A percentile compares a stretch with the other conserved stretches of the same genome.
phyloP scores from a whole-genome alignment of 441 rosid species.

The Croton setiger region DNA sequence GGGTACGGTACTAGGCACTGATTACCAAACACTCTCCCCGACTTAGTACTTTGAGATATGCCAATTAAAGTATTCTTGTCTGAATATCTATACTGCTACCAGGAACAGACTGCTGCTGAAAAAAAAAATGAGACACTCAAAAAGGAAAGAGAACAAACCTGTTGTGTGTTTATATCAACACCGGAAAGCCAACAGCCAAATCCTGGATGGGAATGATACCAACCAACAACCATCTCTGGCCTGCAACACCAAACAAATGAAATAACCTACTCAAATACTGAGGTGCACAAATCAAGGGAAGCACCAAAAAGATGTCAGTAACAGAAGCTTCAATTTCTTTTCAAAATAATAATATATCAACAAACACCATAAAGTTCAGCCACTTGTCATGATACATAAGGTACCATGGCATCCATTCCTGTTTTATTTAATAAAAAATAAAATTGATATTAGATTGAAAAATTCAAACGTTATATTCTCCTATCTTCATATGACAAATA shows the following conservation, averaged over 20 bases:
- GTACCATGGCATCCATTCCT: too few relatives aligned
- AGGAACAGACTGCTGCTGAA: background rate
- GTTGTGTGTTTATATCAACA: slow-evolving; percentile 96
- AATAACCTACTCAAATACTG: background rate
- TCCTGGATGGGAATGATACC: slow-evolving; percentile 99
- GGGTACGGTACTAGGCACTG: too few relatives aligned
- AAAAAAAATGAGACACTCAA: background rate
- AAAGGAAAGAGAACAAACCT: slow-evolving; percentile 39
- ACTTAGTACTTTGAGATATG: background rate
- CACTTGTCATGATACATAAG: too few relatives aligned
- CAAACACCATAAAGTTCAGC: background rate
- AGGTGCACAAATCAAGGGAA: slow-evolving; percentile 1
- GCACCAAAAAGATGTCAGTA: background rate
- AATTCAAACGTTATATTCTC: background rate
- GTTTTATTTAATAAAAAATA: background rate
- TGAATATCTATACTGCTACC: background rate
- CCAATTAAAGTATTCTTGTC: background rate
- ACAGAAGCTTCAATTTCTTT: background rate
- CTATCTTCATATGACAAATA: background rate
- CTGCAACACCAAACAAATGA: slow-evolving; percentile 39
- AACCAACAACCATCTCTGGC: slow-evolving; percentile 99
- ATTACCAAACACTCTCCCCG: too few relatives aligned
- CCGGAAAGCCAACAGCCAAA: slow-evolving; percentile 99
- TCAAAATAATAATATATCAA: background rate
- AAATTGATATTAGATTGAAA: too few relatives aligned